A percentile compares a stretch with the other conserved stretches of the same genome.
Evolutionary conservation across 176 grass and related monocot genomes (phyloP).

Genomic region (Saccharum officinarum): DNA sequence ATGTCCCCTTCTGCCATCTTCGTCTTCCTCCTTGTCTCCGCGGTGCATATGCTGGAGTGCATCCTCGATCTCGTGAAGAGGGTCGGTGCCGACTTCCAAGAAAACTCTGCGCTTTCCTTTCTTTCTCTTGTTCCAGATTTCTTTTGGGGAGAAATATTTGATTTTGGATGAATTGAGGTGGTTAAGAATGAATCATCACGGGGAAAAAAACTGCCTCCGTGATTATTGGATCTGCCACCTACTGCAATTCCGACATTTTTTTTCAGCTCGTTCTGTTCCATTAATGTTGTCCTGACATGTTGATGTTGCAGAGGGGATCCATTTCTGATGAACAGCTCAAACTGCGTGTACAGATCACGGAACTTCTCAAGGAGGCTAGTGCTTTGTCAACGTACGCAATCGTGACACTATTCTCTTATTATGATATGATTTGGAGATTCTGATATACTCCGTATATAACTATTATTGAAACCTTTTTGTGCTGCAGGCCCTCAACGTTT

Average conservation of each 20-base stretch:
- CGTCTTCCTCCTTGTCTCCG: slow-evolving; percentile 66
- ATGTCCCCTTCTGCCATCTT: slow-evolving; percentile 64
- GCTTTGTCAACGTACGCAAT: slow-evolving; percentile 61
- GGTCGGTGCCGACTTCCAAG: slow-evolving; percentile 41
- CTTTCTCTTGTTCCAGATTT: background rate
- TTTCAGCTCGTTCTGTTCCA: background rate
- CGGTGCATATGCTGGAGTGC: slow-evolving; percentile 64
- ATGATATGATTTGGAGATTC: background rate
- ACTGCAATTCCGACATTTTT: background rate
- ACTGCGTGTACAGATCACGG: slow-evolving; percentile 63
- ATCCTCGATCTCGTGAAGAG: slow-evolving; percentile 62
- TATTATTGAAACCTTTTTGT: background rate
- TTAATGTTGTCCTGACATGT: slow-evolving; percentile 9
- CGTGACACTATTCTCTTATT: background rate
- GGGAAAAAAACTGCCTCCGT: background rate
- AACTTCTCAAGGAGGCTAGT: slow-evolving; percentile 82
- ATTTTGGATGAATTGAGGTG: background rate
- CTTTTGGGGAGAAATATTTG: background rate
- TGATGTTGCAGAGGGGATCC: slow-evolving; percentile 57
- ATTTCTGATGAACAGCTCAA: slow-evolving; percentile 56
- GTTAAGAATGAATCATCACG: background rate
- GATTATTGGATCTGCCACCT: slow-evolving; percentile 20
- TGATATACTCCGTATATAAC: background rate
- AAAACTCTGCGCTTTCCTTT: background rate
- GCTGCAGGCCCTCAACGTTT: slow-evolving; percentile 86